Percentiles rank a stretch among this genome's conserved stretches.
These are phyloP conservation scores for Tricharina praecox DNA, from an alignment of 495 filamentous ascomycete genomes.

Conservation along the genomic window DNA sequence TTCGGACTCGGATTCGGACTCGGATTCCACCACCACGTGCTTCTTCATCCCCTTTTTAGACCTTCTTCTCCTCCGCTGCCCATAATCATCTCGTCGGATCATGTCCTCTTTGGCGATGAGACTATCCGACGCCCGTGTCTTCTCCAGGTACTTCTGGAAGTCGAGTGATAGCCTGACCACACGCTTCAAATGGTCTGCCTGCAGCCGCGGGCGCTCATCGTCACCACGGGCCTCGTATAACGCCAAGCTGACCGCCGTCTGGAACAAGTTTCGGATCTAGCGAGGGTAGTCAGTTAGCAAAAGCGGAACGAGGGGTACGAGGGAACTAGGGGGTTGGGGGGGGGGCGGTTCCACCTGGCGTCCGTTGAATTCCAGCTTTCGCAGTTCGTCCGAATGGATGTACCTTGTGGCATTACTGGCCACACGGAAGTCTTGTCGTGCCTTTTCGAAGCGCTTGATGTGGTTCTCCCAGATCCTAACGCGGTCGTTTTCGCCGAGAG, in stretches of 20 bases:
- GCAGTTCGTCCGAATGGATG: conserved; percentile 1
- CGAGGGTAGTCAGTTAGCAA: too few relatives aligned
- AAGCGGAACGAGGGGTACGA: too few relatives aligned
- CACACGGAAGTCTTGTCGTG: not conserved
- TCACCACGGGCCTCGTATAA: not conserved
- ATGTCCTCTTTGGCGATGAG: too few relatives aligned
- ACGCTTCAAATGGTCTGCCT: conserved; percentile 6
- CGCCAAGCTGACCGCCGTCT: conserved; percentile 14
- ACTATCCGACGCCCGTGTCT: too few relatives aligned
- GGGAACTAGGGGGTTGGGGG: too few relatives aligned
- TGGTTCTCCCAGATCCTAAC: conserved; percentile 6
- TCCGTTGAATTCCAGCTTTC: conserved; percentile 6
- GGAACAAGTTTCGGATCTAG: conserved; percentile 18
- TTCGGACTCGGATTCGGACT: too few relatives aligned
- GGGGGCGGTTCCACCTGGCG: too few relatives aligned
- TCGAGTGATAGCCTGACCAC: conserved; percentile 5
- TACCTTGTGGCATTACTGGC: not conserved
- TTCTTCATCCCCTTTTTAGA: too few relatives aligned
- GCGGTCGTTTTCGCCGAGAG: conserved; percentile 16
- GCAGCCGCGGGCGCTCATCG: not conserved
- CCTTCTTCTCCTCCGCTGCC: too few relatives aligned
- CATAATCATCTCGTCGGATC: too few relatives aligned
- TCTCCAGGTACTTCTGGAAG: conserved; percentile 5
- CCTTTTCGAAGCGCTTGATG: conserved; percentile 4
- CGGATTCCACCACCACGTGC: too few relatives aligned